Evolutionary conservation across 768 basidiomycete genomes (phyloP).

Genomic region (Lactarius pseudohatsudake): DNA sequence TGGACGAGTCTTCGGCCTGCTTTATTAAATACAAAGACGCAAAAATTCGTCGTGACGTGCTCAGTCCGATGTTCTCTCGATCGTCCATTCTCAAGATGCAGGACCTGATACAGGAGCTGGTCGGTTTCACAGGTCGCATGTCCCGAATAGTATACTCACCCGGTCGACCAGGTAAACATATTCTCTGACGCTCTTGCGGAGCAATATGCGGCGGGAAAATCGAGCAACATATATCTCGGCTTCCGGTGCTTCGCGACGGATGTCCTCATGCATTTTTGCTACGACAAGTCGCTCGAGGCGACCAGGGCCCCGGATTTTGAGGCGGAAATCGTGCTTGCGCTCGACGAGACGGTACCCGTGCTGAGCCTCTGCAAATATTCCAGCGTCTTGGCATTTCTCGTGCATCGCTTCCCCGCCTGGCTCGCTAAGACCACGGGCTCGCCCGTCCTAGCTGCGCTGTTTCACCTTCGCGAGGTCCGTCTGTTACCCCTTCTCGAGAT

Average conservation of each 20-base stretch:
- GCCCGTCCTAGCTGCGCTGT: slow-evolving; percentile 6
- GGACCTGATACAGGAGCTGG: slow-evolving; percentile 38
- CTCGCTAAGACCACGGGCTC: slow-evolving; percentile 16
- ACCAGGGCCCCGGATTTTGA: slow-evolving; percentile 37
- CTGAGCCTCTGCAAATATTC: slow-evolving; percentile 21
- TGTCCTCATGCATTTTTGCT: slow-evolving; percentile 44
- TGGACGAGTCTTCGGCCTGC: slow-evolving; percentile 41
- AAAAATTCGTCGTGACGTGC: slow-evolving; percentile 38
- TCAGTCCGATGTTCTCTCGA: slow-evolving; percentile 44
- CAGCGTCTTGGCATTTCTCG: not conserved
- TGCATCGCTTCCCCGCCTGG: slow-evolving; percentile 10
- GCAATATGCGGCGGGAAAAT: slow-evolving; percentile 36
- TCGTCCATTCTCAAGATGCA: slow-evolving; percentile 42
- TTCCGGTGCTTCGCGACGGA: slow-evolving; percentile 43
- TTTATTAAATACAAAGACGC: slow-evolving; percentile 39
- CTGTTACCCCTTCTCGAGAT: not conserved
- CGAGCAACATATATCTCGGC: slow-evolving; percentile 39
- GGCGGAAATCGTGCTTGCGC: slow-evolving; percentile 33
- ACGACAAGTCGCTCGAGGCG: slow-evolving; percentile 36
- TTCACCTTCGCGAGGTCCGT: slow-evolving; percentile 21
- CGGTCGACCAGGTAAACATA: slow-evolving; percentile 2
- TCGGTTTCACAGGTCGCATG: slow-evolving; percentile 11
- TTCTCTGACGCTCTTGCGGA: slow-evolving; percentile 7
- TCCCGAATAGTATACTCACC: not conserved
- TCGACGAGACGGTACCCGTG: slow-evolving; percentile 23